phyloP scores from a whole-genome alignment of 495 filamentous ascomycete species.

The Cairneyella variabilis region DNA sequence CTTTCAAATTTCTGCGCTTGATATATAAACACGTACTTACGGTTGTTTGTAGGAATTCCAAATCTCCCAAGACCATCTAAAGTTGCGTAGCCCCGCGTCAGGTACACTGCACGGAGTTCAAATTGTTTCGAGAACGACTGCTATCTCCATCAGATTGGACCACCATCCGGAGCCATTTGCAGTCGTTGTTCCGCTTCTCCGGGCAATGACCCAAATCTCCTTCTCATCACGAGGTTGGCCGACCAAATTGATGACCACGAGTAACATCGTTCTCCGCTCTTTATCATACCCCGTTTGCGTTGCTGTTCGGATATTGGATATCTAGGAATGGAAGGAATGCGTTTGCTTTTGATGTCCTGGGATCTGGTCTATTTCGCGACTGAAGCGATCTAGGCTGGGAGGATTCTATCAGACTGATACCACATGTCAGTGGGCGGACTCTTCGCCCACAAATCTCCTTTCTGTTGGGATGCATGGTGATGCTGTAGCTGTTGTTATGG shows the following conservation, averaged over 20 bases:
- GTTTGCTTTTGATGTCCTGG: constrained; percentile 21
- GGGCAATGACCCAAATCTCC: constrained; percentile 23
- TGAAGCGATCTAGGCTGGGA: constrained; percentile 6
- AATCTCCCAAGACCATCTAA: constrained; percentile 30
- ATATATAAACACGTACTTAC: too few species aligned
- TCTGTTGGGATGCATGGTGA: constrained; percentile 29
- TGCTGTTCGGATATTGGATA: constrained; percentile 25
- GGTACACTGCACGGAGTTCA: constrained; percentile 26
- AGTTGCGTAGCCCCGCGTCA: constrained; percentile 10
- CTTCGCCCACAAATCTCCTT: constrained; percentile 26
- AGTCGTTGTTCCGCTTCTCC: constrained; percentile 3
- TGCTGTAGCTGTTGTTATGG: constrained; percentile 27
- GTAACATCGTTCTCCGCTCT: constrained; percentile 28
- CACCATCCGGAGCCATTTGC: constrained; percentile 25
- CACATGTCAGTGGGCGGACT: constrained; percentile 23
- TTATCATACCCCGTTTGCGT: constrained; percentile 29
- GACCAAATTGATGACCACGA: constrained; percentile 25
- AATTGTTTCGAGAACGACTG: constrained; percentile 25
- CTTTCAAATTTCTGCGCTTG: too few species aligned
- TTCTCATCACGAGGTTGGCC: constrained; percentile 29
- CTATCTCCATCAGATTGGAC: constrained; percentile 30
- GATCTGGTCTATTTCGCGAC: too few species aligned
- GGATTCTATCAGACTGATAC: constrained; percentile 1
- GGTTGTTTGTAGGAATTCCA: constrained; percentile 23
- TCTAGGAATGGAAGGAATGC: constrained; percentile 20